Conservation (phyloP, 2,329 filamentous ascomycete genomes). For the Dactylellina drechsleri region DNA sequence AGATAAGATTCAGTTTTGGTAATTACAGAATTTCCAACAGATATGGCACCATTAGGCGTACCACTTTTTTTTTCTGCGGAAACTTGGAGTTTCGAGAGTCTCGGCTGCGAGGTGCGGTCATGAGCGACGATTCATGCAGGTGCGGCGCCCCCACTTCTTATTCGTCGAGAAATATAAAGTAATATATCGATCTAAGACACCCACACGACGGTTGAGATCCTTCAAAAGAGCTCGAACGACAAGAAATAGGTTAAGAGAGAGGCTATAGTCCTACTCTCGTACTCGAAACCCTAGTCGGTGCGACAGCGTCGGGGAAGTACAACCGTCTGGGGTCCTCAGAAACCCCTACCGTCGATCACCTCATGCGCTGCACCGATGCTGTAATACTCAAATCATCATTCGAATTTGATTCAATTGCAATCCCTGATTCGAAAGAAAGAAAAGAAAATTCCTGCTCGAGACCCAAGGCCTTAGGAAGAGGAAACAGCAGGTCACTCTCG, state of each 20-base stretch:
- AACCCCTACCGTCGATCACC: slow-evolving; percentile 33
- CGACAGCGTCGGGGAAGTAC: slow-evolving; percentile 24
- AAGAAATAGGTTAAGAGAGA: slow-evolving; percentile 8
- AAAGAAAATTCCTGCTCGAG: slow-evolving; percentile 20
- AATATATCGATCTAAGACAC: slow-evolving; percentile 34
- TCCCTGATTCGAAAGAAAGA: slow-evolving; percentile 19
- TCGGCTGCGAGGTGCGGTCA: slow-evolving; percentile 15
- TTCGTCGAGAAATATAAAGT: background rate
- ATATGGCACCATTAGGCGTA: slow-evolving; percentile 27
- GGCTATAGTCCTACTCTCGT: background rate
- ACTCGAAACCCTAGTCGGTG: slow-evolving; percentile 9
- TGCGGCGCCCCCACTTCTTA: slow-evolving; percentile 14
- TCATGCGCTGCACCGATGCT: slow-evolving; percentile 10
- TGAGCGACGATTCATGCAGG: slow-evolving; percentile 10
- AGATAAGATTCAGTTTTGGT: slow-evolving; percentile 24
- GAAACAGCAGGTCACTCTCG: slow-evolving; percentile 36
- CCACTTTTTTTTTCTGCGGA: background rate
- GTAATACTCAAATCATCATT: slow-evolving; percentile 25
- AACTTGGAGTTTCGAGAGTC: background rate
- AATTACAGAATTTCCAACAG: slow-evolving; percentile 22
- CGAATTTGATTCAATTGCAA: slow-evolving; percentile 2
- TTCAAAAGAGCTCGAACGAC: slow-evolving; percentile 1
- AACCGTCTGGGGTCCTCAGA: background rate
- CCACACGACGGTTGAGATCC: background rate
- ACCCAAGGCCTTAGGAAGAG: slow-evolving; percentile 7